Conservation (phyloP, 495 filamentous ascomycete species). For the Pseudevernia furfuracea region DNA sequence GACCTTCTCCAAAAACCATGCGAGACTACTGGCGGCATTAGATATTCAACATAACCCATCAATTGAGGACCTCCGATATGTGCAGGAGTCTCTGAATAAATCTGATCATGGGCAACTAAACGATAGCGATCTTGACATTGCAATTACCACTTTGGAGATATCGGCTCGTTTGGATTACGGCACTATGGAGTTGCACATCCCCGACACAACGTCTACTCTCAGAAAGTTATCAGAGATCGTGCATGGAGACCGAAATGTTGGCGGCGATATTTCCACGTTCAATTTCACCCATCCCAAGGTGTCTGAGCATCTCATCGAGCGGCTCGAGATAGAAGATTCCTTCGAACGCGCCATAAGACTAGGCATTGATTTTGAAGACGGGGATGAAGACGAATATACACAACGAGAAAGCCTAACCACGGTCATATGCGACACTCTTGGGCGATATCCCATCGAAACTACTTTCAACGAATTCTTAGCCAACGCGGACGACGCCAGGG, state of each 20-base stretch:
- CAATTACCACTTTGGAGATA: constrained; percentile 27
- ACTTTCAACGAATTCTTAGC: constrained; percentile 42
- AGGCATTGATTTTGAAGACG: constrained; percentile 29
- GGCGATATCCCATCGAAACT: constrained; percentile 32
- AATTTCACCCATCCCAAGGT: constrained; percentile 30
- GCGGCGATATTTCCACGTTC: constrained; percentile 19
- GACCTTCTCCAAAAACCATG: constrained; percentile 25
- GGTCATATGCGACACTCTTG: constrained; percentile 35
- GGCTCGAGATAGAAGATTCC: constrained; percentile 27
- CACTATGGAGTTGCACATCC: constrained; percentile 18
- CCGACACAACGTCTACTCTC: constrained; percentile 21
- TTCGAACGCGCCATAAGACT: constrained; percentile 27
- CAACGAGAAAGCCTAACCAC: constrained; percentile 32
- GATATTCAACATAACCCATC: constrained; percentile 23
- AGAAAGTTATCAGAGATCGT: constrained; percentile 18
- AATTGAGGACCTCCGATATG: constrained; percentile 22
- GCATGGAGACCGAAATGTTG: constrained; percentile 17
- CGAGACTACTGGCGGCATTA: constrained; percentile 21
- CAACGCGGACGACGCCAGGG: constrained; percentile 38
- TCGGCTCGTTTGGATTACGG: constrained; percentile 20
- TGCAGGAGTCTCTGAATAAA: constrained; percentile 22
- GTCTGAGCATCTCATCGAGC: constrained; percentile 20
- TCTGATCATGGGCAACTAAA: constrained; percentile 16
- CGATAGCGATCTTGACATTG: constrained; percentile 23
- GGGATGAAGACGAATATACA: constrained; percentile 35